These are phyloP conservation scores for Cladosporium sp. DNA, from an alignment of 2,329 filamentous ascomycete genomes.

Conservation along the genomic window DNA sequence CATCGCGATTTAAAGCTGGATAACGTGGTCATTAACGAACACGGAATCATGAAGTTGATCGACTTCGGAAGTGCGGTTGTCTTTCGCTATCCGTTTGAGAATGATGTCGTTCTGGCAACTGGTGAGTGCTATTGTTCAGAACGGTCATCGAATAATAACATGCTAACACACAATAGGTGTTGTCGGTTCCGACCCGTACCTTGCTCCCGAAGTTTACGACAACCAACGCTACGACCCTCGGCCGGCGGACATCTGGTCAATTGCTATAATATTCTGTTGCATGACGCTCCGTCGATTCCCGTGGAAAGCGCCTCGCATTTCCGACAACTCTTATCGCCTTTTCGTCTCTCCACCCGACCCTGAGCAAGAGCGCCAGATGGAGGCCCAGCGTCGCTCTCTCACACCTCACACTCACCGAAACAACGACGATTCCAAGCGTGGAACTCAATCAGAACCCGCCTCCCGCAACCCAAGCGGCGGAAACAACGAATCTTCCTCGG, in stretches of 20 bases:
- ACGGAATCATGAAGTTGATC: slow-evolving; percentile 98
- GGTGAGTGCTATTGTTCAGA: slow-evolving; percentile 52
- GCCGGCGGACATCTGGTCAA: slow-evolving; percentile 93
- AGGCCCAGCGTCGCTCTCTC: slow-evolving; percentile 23
- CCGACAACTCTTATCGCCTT: slow-evolving; percentile 91
- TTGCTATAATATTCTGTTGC: slow-evolving; percentile 98
- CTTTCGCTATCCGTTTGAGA: slow-evolving; percentile 96
- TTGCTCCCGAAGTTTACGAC: slow-evolving; percentile 95
- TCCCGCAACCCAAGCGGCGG: slow-evolving; percentile 35
- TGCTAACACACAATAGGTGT: slow-evolving; percentile 51
- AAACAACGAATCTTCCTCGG: slow-evolving; percentile 14
- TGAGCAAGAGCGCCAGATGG: slow-evolving; percentile 43
- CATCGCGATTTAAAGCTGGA: slow-evolving; percentile 95
- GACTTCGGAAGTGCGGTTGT: slow-evolving; percentile 98
- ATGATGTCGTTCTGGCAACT: slow-evolving; percentile 72
- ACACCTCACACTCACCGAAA: slow-evolving; percentile 13
- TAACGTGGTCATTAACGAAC: slow-evolving; percentile 94
- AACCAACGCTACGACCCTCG: slow-evolving; percentile 89
- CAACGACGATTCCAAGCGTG: slow-evolving; percentile 20
- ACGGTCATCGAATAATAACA: background rate
- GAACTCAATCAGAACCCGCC: slow-evolving; percentile 35
- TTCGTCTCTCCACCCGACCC: slow-evolving; percentile 84
- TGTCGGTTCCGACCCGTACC: slow-evolving; percentile 87
- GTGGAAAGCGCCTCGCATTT: slow-evolving; percentile 90
- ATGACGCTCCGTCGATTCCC: slow-evolving; percentile 95